Percentiles rank a stretch among this genome's conserved stretches.
Conservation (phyloP, 805 yeast genomes). For the Candida adriatica region DNA sequence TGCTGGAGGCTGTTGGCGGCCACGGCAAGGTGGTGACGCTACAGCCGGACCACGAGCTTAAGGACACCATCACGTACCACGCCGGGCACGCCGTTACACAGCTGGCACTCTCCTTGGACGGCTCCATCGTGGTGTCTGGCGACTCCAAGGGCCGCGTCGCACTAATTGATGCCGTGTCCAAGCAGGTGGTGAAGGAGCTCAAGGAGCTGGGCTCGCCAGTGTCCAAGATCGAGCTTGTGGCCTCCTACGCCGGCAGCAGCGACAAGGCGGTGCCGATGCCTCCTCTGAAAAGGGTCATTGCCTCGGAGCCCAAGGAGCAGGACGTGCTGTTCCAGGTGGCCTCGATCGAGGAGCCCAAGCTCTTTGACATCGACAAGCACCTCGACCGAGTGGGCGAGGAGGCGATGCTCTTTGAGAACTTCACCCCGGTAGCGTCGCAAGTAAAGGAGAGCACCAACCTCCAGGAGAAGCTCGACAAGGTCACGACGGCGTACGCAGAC, state of each 20-base stretch:
- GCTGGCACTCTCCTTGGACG: slow-evolving; percentile 64
- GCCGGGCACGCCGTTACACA: slow-evolving; percentile 38
- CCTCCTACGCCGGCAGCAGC: slow-evolving; percentile 18
- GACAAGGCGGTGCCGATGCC: slow-evolving; percentile 44
- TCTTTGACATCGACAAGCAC: slow-evolving; percentile 41
- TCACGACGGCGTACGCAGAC: slow-evolving; percentile 54
- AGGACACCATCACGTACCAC: slow-evolving; percentile 48
- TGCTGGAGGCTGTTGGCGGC: slow-evolving; percentile 23
- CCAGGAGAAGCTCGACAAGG: slow-evolving; percentile 38
- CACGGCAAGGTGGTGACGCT: slow-evolving; percentile 24
- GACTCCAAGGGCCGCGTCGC: slow-evolving; percentile 63
- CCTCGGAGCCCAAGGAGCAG: slow-evolving; percentile 36
- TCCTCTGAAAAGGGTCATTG: slow-evolving; percentile 58
- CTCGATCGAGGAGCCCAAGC: slow-evolving; percentile 15
- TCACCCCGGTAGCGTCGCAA: slow-evolving; percentile 33
- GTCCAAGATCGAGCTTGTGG: slow-evolving; percentile 15
- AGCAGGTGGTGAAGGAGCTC: slow-evolving; percentile 57
- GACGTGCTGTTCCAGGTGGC: slow-evolving; percentile 33
- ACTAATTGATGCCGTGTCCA: slow-evolving; percentile 62
- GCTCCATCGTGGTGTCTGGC: slow-evolving; percentile 65
- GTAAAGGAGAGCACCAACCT: slow-evolving; percentile 25
- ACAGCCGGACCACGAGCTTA: slow-evolving; percentile 42
- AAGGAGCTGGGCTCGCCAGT: slow-evolving; percentile 23
- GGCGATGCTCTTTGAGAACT: slow-evolving; percentile 44
- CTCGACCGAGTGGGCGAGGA: slow-evolving; percentile 41